A percentile compares a stretch with the other conserved stretches of the same genome.
Evolutionary conservation across 495 filamentous ascomycete genomes (phyloP).

Genomic region (Clavariopsis aquatica): DNA sequence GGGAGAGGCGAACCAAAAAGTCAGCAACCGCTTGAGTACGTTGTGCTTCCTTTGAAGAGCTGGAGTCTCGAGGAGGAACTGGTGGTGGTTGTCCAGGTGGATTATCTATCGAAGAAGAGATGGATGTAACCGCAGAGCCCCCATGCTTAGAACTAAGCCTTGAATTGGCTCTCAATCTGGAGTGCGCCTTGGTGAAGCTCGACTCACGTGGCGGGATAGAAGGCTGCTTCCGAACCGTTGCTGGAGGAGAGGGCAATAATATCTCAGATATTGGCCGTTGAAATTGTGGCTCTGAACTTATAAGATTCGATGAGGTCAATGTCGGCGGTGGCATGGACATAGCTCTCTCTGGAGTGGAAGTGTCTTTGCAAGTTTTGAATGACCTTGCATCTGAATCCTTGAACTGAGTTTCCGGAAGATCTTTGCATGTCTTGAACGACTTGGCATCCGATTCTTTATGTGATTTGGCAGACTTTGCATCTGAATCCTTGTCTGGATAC

Average conservation of each 20-base stretch:
- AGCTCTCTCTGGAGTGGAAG: conserved; percentile 28
- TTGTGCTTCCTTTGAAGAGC: conserved; percentile 36
- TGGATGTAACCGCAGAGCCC: conserved; percentile 14
- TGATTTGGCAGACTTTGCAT: conserved; percentile 32
- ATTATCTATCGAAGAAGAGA: conserved; percentile 14
- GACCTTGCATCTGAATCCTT: conserved; percentile 32
- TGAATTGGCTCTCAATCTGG: conserved; percentile 14
- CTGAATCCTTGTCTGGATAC: no score
- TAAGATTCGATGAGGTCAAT: not conserved
- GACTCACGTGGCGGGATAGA: conserved; percentile 14
- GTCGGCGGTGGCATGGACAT: conserved; percentile 19
- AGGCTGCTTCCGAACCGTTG: conserved; percentile 10
- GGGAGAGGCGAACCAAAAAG: conserved; percentile 31
- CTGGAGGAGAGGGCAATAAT: conserved; percentile 7
- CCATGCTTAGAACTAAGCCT: conserved; percentile 11
- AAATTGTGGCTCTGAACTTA: conserved; percentile 1
- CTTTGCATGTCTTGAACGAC: conserved; percentile 6
- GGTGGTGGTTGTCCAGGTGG: conserved; percentile 15
- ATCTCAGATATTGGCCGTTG: conserved; percentile 22
- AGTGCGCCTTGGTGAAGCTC: conserved; percentile 18
- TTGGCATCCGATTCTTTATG: not conserved
- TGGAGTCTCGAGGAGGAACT: conserved; percentile 31
- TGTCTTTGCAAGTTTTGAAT: conserved; percentile 29
- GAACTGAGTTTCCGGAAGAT: conserved; percentile 4
- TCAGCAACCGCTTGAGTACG: conserved; percentile 29